phyloP scores from a whole-genome alignment of 2,329 filamentous ascomycete genomes.

The Aspergillus eucalypticola region DNA sequence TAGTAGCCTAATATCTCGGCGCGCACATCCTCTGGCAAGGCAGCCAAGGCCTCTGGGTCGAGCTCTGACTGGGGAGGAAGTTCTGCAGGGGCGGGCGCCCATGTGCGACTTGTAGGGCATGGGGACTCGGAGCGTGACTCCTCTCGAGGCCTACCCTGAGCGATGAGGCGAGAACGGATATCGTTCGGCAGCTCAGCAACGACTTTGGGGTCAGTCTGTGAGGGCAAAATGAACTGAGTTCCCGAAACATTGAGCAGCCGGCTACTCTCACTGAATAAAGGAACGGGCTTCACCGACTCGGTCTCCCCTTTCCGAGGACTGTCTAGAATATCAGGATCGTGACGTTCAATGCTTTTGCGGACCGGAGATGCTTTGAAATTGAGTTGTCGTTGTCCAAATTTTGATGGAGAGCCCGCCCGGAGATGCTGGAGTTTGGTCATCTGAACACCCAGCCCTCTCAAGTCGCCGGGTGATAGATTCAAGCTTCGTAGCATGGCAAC shows the following conservation, averaged over 20 bases:
- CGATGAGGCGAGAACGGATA: constrained; percentile 74
- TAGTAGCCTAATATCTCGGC: constrained; percentile 80
- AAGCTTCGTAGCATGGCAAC: constrained; percentile 80
- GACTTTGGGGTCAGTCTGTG: constrained; percentile 76
- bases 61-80: constrained; percentile 71
- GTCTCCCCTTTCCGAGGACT: constrained; percentile 43
- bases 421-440: constrained; percentile 88
- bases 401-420: constrained; percentile 57
- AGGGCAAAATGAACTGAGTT: constrained; percentile 88
- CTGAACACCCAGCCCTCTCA: constrained; percentile 89
- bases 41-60: constrained; percentile 79
- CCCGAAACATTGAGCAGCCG: constrained; percentile 76
- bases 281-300: constrained; percentile 31
- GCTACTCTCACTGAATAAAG: constrained; percentile 35
- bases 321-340: constrained; percentile 53
- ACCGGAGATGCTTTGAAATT: constrained; percentile 61
- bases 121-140: constrained; percentile 32
- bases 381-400: constrained; percentile 70
- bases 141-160: constrained; percentile 49
- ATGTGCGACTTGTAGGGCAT: constrained; percentile 33
- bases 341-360: constrained; percentile 25
- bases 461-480: constrained; percentile 82
- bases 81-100: constrained; percentile 28
- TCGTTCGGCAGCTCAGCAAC: constrained; percentile 80
- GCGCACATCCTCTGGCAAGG: constrained; percentile 81